phyloP scores from a whole-genome alignment of 768 basidiomycete genomes.

The Boletus coccyginus region DNA sequence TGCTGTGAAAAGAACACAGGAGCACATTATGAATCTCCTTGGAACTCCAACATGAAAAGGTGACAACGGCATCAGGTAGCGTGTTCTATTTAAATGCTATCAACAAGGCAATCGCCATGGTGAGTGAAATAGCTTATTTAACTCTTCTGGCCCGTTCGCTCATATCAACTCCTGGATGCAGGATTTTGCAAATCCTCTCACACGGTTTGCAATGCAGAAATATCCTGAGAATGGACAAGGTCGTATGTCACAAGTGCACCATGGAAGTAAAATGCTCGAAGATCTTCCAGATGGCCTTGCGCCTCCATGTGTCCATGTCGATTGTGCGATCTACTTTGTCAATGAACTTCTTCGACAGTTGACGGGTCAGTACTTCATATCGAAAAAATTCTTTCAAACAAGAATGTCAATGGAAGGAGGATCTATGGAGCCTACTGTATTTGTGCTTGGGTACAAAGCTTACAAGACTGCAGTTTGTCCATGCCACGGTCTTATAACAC shows the following conservation, averaged over 20 bases:
- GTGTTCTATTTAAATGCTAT: slow-evolving; percentile 28
- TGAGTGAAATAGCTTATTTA: not conserved
- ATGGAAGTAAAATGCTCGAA: slow-evolving; percentile 29
- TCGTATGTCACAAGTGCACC: slow-evolving; percentile 22
- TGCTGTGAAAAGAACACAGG: slow-evolving; percentile 18
- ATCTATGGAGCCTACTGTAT: too few species aligned
- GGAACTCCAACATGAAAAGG: slow-evolving; percentile 24
- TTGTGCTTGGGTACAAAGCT: too few species aligned
- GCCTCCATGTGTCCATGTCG: slow-evolving; percentile 22
- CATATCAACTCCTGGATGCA: not conserved
- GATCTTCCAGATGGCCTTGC: slow-evolving; percentile 24
- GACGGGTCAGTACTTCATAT: slow-evolving; percentile 9
- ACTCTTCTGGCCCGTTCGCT: not conserved
- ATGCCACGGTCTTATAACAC: too few species aligned
- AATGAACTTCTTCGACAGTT: slow-evolving; percentile 18
- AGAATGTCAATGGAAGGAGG: not conserved
- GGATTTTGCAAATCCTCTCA: slow-evolving; percentile 25
- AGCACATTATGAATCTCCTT: slow-evolving; percentile 11
- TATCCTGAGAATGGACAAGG: slow-evolving; percentile 26
- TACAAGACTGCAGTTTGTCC: too few species aligned
- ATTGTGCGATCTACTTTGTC: slow-evolving; percentile 19
- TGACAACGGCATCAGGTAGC: slow-evolving; percentile 17
- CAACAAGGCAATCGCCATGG: slow-evolving; percentile 14
- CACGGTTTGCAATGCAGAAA: slow-evolving; percentile 19
- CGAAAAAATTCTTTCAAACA: slow-evolving; percentile 8